Evolutionary conservation across 352 stramenopile species (phyloP).

Genomic region (Globisporangium yorkense): DNA sequence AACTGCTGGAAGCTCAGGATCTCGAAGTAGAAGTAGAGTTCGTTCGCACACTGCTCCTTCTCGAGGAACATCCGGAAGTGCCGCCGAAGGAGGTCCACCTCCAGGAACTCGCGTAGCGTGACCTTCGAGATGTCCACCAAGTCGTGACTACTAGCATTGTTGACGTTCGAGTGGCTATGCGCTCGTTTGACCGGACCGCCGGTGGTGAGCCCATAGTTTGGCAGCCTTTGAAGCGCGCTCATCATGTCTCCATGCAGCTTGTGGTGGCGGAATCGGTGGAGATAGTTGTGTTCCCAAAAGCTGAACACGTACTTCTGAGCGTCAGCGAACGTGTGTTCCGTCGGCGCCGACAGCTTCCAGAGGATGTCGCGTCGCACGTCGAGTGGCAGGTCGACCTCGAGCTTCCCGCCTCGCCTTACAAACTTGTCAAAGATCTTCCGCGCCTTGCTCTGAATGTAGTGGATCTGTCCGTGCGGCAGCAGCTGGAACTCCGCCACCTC

Average conservation of each 20-base stretch:
- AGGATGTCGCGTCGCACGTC: conserved; percentile 63
- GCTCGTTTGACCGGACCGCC: conserved; percentile 5
- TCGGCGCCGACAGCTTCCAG: conserved; percentile 47
- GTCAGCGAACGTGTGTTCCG: conserved; percentile 58
- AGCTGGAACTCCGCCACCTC: conserved; percentile 70
- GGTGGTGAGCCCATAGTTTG: conserved; percentile 1
- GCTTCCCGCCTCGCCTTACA: conserved; percentile 46
- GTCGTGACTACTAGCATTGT: conserved; percentile 13
- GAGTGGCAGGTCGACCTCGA: conserved; percentile 54
- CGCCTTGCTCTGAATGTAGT: conserved; percentile 71
- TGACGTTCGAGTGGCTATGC: conserved; percentile 5
- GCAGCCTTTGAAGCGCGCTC: conserved; percentile 15
- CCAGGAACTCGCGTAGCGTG: conserved; percentile 54
- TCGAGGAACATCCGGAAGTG: conserved; percentile 67
- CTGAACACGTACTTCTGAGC: conserved; percentile 46
- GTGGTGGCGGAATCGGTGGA: conserved; percentile 37
- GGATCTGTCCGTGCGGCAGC: conserved; percentile 52
- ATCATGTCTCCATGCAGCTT: conserved; percentile 39
- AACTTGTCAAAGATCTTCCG: conserved; percentile 72
- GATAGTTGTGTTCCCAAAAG: conserved; percentile 43
- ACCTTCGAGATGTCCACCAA: conserved; percentile 42
- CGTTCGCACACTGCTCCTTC: conserved; percentile 64
- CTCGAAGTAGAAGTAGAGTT: conserved; percentile 75
- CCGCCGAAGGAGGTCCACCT: conserved; percentile 44
- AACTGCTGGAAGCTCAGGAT: conserved; percentile 68